phyloP scores from a whole-genome alignment of 345 rosid genomes.

The Erysimum cheiranthoides region DNA sequence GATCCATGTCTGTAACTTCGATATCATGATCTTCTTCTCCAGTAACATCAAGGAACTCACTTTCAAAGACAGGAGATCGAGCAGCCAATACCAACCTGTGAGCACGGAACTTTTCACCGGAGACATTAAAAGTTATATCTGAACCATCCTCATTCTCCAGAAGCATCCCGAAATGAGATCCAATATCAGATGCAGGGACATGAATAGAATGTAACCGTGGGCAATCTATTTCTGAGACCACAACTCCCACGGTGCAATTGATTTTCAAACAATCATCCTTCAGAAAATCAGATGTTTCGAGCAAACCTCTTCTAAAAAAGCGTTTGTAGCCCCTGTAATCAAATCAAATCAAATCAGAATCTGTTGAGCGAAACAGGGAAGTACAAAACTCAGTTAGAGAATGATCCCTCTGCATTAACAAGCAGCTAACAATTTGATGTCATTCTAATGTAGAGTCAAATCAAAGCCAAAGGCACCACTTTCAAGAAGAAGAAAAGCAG shows the following conservation, averaged over 20 bases:
- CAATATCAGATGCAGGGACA: conserved; percentile 91
- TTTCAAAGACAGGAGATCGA: conserved; percentile 82
- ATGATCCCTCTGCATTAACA: conserved; percentile 10
- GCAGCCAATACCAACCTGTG: conserved; percentile 88
- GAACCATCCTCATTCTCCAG: conserved; percentile 85
- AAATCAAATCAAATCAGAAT: conserved; percentile 4
- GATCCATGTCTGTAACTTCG: conserved; percentile 75
- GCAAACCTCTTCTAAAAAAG: conserved; percentile 73
- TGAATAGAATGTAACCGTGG: conserved; percentile 79
- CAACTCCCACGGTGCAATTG: conserved; percentile 93
- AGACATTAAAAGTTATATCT: conserved; percentile 76
- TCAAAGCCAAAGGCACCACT: neutral
- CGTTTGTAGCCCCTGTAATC: conserved; percentile 92
- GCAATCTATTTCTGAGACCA: conserved; percentile 82
- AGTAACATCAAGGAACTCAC: conserved; percentile 62
- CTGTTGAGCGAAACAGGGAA: neutral
- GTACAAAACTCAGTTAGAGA: neutral
- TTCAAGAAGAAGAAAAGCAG: neutral
- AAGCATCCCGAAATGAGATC: conserved; percentile 73
- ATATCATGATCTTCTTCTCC: conserved; percentile 66
- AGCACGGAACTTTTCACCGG: conserved; percentile 75
- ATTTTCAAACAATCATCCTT: conserved; percentile 91
- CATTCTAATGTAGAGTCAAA: conserved; percentile 4
- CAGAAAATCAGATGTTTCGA: conserved; percentile 83
- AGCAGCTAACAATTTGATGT: neutral